A percentile compares a stretch with the other conserved stretches of the same genome.
phyloP scores from a whole-genome alignment of 73 alveolate genomes.

The Stentor coeruleus region DNA sequence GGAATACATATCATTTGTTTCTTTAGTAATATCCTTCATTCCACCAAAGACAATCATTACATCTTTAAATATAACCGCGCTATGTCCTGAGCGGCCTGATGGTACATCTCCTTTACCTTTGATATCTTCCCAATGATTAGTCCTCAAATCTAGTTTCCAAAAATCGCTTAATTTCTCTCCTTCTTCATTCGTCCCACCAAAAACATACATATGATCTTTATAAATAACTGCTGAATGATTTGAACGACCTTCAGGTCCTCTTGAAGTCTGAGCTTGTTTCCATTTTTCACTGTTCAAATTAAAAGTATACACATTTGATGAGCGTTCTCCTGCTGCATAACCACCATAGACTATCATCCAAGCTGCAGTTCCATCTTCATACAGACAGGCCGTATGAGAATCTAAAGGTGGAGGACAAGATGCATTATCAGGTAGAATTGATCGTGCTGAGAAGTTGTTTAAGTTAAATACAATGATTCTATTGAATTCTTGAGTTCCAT shows the following conservation, averaged over 20 bases:
- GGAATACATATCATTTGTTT: slow-evolving; percentile 51
- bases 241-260: slow-evolving; percentile 73
- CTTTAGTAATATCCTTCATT: slow-evolving; percentile 63
- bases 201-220: slow-evolving; percentile 41
- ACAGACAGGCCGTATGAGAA: slow-evolving; percentile 71
- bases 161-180: slow-evolving; percentile 49
- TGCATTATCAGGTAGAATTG: slow-evolving; percentile 47
- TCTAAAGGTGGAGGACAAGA: slow-evolving; percentile 71
- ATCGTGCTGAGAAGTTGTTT: slow-evolving; percentile 36
- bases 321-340: slow-evolving; percentile 53
- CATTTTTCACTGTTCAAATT: slow-evolving; percentile 60
- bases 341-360: slow-evolving; percentile 85
- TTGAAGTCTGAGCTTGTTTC: slow-evolving; percentile 53
- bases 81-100: slow-evolving; percentile 51
- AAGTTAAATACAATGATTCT: not conserved
- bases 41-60: slow-evolving; percentile 89
- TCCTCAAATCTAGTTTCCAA: slow-evolving; percentile 47
- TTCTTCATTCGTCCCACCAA: slow-evolving; percentile 65
- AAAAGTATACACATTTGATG: slow-evolving; percentile 61
- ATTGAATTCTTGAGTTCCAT: slow-evolving; percentile 30
- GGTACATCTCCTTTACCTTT: slow-evolving; percentile 33
- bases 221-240: slow-evolving; percentile 70
- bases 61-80: slow-evolving; percentile 44
- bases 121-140: slow-evolving; percentile 38
- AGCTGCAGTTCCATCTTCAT: slow-evolving; percentile 41